Conservation (phyloP, 106 monocot species). For the Dioscorea alata region DNA sequence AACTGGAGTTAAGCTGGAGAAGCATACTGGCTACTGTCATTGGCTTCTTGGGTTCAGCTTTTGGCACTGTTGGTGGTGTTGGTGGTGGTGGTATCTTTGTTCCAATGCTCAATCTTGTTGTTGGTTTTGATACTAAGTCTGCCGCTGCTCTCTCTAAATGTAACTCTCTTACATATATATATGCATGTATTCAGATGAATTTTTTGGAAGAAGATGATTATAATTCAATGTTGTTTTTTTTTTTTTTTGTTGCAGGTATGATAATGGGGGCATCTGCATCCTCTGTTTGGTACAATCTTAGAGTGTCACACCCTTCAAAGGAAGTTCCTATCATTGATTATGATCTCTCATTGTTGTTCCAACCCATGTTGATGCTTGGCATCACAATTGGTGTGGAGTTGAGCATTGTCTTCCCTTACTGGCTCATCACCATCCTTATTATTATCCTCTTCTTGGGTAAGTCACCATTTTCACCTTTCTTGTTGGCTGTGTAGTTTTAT, state of each 20-base stretch:
- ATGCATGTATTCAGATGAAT: not conserved
- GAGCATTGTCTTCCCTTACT: conserved; percentile 91
- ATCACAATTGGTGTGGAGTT: conserved; percentile 93
- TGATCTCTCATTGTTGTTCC: conserved; percentile 87
- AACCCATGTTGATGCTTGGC: conserved; percentile 99
- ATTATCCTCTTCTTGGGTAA: conserved; percentile 84
- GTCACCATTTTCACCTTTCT: not conserved
- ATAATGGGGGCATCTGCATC: conserved; percentile 97
- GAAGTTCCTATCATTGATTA: conserved; percentile 95
- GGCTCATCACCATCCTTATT: conserved; percentile 95
- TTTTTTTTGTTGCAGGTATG: conserved; percentile 47
- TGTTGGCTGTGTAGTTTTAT: not conserved
- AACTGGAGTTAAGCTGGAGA: conserved; percentile 66
- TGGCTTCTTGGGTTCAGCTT: conserved; percentile 86
- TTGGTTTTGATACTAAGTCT: conserved; percentile 95
- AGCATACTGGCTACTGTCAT: conserved; percentile 47
- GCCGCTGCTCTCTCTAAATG: conserved; percentile 97
- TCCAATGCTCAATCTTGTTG: conserved; percentile 85
- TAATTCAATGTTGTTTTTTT: not conserved
- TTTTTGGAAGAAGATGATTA: not conserved
- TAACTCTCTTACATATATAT: conserved; percentile 7
- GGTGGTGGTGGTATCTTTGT: conserved; percentile 98
- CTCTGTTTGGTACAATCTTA: conserved; percentile 93
- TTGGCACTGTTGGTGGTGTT: conserved; percentile 97
- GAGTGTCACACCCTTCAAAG: conserved; percentile 77